A percentile compares a stretch with the other conserved stretches of the same genome.
Evolutionary conservation across 805 yeast species (phyloP).

Genomic region (Ogataea thermomethanolica): DNA sequence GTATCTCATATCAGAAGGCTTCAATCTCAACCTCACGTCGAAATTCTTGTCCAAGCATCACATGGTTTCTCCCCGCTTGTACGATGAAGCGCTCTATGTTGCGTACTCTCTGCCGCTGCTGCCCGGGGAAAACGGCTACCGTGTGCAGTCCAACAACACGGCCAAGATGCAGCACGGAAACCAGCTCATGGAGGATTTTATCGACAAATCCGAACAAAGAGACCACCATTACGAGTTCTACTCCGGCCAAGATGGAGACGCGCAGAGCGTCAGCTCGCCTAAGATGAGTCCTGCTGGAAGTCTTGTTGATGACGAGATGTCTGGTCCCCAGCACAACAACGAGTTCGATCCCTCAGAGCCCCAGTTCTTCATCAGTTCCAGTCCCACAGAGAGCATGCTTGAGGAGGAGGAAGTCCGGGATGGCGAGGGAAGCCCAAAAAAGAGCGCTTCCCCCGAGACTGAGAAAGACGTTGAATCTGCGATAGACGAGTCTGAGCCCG

Average conservation of each 20-base stretch:
- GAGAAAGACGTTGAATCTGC: slow-evolving; percentile 5
- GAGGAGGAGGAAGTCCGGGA: slow-evolving; percentile 21
- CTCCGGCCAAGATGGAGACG: slow-evolving; percentile 63
- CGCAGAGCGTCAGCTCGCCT: slow-evolving; percentile 18
- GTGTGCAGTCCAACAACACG: slow-evolving; percentile 67
- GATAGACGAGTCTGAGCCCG: slow-evolving; percentile 7
- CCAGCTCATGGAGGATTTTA: slow-evolving; percentile 66
- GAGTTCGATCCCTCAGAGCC: slow-evolving; percentile 94
- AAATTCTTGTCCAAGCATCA: slow-evolving; percentile 67
- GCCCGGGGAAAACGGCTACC: slow-evolving; percentile 76
- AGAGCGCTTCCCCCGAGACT: not conserved
- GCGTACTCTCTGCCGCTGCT: slow-evolving; percentile 84
- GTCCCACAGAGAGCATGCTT: slow-evolving; percentile 31
- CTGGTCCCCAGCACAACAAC: slow-evolving; percentile 37
- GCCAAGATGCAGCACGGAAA: slow-evolving; percentile 37
- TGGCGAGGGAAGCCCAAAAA: not conserved
- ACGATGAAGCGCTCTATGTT: slow-evolving; percentile 90
- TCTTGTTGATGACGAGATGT: slow-evolving; percentile 17
- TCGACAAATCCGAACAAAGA: slow-evolving; percentile 76
- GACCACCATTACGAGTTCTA: slow-evolving; percentile 92
- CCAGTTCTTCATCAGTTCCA: slow-evolving; percentile 65
- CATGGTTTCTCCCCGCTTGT: slow-evolving; percentile 78
- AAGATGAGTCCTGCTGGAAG: slow-evolving; percentile 20
- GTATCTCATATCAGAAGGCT: slow-evolving; percentile 81
- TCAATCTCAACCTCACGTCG: slow-evolving; percentile 60